A percentile compares a stretch with the other conserved stretches of the same genome.
Evolutionary conservation across 2,329 filamentous ascomycete genomes (phyloP).

Genomic region (Acrocalymma vagum): DNA sequence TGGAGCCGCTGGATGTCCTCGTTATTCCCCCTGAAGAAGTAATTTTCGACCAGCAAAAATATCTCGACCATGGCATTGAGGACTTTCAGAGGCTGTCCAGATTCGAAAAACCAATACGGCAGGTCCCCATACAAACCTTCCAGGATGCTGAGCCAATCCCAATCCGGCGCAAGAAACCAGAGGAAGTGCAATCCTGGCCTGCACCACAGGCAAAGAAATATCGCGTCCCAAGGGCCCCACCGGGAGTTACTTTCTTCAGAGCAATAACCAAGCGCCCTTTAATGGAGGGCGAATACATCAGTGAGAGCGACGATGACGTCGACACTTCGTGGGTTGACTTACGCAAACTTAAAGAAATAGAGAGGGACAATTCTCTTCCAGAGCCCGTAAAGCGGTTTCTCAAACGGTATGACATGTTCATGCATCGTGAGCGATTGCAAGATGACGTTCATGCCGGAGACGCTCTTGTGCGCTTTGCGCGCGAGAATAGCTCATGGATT

Average conservation of each 20-base stretch:
- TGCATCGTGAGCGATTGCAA: conserved; percentile 46
- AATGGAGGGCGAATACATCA: conserved; percentile 46
- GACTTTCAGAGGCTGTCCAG: conserved; percentile 26
- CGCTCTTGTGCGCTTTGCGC: conserved; percentile 50
- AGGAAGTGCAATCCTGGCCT: conserved; percentile 24
- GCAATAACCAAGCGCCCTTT: conserved; percentile 49
- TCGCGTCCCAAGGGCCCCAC: conserved; percentile 44
- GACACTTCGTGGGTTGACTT: conserved; percentile 48
- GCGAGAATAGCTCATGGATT: conserved; percentile 29
- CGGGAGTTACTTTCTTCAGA: conserved; percentile 49
- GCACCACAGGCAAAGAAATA: conserved; percentile 30
- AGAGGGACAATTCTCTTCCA: conserved; percentile 14
- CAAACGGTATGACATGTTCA: conserved; percentile 45
- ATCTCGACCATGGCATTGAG: conserved; percentile 43
- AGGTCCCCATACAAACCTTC: too few relatives aligned
- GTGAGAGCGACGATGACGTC: conserved; percentile 54
- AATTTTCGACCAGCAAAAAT: conserved; percentile 46
- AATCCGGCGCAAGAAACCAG: conserved; percentile 20
- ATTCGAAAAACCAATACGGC: conserved; percentile 13
- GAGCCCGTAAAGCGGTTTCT: conserved; percentile 42
- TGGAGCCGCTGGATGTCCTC: conserved; percentile 34
- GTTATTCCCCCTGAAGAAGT: conserved; percentile 43
- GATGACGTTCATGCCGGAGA: conserved; percentile 45
- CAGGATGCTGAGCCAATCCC: conserved; percentile 1
- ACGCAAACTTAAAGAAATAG: conserved; percentile 34